Conservation (phyloP, 148 eudicot species). For the Chenopodium suecicum region DNA sequence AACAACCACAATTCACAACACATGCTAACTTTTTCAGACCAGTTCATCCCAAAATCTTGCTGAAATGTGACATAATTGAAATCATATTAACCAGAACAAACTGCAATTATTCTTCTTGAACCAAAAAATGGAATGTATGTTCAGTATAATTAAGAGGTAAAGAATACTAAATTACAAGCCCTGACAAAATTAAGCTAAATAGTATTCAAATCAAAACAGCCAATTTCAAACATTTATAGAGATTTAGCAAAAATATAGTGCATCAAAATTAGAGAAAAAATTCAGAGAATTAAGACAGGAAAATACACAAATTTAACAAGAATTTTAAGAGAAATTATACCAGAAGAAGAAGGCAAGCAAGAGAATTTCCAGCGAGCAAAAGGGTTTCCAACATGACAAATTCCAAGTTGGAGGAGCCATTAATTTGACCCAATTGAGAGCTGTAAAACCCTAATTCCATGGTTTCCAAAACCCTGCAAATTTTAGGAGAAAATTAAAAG, state of each 20-base stretch:
- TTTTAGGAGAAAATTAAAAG: background rate
- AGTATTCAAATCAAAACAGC: background rate
- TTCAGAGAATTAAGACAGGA: background rate
- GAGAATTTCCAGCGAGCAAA: constrained; percentile 57
- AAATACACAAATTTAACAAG: background rate
- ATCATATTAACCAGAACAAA: constrained; percentile 1
- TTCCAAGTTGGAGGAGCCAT: constrained; percentile 39
- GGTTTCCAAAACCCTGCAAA: constrained; percentile 29
- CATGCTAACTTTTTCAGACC: background rate
- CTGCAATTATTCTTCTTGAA: background rate
- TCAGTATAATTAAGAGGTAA: background rate
- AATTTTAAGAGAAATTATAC: constrained; percentile 33
- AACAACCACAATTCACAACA: background rate
- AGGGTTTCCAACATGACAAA: constrained; percentile 39
- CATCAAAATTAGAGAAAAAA: background rate
- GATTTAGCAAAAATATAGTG: too few relatives aligned
- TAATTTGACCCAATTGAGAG: constrained; percentile 31
- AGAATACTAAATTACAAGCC: background rate
- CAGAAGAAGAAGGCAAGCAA: constrained; percentile 50
- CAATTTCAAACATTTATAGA: background rate
- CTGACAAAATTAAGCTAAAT: background rate
- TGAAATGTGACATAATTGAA: background rate
- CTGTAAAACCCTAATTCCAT: constrained; percentile 49
- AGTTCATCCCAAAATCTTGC: background rate
- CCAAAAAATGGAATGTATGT: background rate